Evolutionary conservation across 2,329 filamentous ascomycete species (phyloP), one percentile per base, ranked within the genome.

Genomic region (Cytospora mali): DNA sequence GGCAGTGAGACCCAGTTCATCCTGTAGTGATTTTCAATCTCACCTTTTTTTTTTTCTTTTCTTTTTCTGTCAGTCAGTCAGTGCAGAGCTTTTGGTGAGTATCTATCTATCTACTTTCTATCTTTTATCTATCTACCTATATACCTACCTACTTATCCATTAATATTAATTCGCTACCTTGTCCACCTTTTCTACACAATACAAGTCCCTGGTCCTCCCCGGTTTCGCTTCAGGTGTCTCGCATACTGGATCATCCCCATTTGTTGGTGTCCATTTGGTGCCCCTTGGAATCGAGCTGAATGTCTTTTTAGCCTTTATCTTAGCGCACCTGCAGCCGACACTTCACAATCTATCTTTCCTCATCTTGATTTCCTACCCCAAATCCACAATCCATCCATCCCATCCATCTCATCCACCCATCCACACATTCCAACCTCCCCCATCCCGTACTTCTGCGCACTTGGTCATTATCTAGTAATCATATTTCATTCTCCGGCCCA

Each of bases 281-380:
- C 27, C 52, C 63, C 64, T 58, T 63, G 64, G 61, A 46, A 46
- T 46, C 55, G 61, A 65, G 64, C 61, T 63, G 61, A 65, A 65
- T n/a, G 50, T 48, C 42, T 55, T 42, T 33, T 50, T 50, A 49
- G 46, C 46, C 60, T 62, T 62, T 65, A 61, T 65, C 64, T 63
- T 65, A 65, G 64, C 63, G 63, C 63, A 55, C 14, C 33, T 61
- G 55, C 62, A 54, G 46, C 57, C 50, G 53, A 62, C 61, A 52
- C 52, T 49, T 62, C 46, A 57, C 27, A 65, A 60, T 54, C 56
- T 48, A 58, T 53, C 25, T 51, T 35, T 48, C 46, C 49, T 53
- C 60, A 39, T 46, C n/a, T 49, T 33, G 28, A 16, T 49, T 54
- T 54, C 58, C 58, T 60, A 42, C 58, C 25, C 31, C 58, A 49